phyloP scores from a whole-genome alignment of 2,329 filamentous ascomycete genomes.

The Hansfordia pulvinata region DNA sequence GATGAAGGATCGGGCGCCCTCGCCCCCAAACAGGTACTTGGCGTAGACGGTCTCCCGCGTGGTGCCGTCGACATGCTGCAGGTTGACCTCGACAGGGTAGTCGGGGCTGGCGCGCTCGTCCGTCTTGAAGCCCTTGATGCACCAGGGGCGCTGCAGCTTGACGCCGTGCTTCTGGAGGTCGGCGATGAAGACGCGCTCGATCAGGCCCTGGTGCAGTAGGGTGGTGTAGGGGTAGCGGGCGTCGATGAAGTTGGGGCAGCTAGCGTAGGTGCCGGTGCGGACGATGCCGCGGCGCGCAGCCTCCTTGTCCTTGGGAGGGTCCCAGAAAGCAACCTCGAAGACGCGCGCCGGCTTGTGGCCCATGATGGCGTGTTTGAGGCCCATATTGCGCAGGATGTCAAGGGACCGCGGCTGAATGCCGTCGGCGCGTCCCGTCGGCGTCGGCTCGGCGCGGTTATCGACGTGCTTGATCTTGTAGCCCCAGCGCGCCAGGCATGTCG shows the following conservation, averaged over 20 bases:
- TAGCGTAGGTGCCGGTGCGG: conserved; percentile 66
- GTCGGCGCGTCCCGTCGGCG: conserved; percentile 73
- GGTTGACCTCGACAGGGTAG: conserved; percentile 69
- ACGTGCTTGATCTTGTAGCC: conserved; percentile 93
- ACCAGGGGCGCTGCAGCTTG: conserved; percentile 50
- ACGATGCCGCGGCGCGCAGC: no score
- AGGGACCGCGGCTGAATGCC: conserved; percentile 84
- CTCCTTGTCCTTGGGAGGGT: conserved; percentile 38
- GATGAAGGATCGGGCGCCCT: conserved; percentile 55
- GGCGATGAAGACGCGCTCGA: conserved; percentile 55
- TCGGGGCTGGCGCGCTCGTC: conserved; percentile 40
- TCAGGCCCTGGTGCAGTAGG: conserved; percentile 56
- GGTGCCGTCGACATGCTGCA: conserved; percentile 65
- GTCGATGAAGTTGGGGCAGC: conserved; percentile 73
- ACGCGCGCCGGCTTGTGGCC: conserved; percentile 76
- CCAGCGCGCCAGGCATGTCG: conserved; percentile 80
- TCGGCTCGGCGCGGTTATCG: conserved; percentile 79
- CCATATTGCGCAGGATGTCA: conserved; percentile 80
- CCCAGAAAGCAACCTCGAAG: conserved; percentile 65
- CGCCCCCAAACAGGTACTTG: conserved; percentile 60
- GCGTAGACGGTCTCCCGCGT: conserved; percentile 51
- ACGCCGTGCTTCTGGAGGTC: conserved; percentile 51
- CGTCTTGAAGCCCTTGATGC: conserved; percentile 45
- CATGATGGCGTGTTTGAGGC: conserved; percentile 79
- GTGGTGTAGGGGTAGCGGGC: conserved; percentile 60